phyloP scores from a whole-genome alignment of 345 rosid genomes.

The Rhodamnia argentea region DNA sequence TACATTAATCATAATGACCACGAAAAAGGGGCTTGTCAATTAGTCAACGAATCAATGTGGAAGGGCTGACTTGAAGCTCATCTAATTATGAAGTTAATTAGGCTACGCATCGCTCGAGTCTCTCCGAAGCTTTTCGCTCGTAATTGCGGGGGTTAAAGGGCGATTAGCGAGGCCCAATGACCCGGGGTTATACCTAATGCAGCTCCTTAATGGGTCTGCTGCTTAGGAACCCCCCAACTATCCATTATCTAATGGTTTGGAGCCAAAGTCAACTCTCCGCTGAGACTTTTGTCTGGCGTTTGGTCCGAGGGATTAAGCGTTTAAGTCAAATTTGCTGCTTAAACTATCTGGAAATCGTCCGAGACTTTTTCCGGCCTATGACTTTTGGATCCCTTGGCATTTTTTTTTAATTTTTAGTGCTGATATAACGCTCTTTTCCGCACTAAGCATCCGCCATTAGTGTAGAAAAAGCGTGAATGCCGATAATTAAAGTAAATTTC shows the following conservation, averaged over 20 bases:
- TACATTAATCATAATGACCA: neutral
- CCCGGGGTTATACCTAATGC: neutral
- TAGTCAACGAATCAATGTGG: neutral
- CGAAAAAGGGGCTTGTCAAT: neutral
- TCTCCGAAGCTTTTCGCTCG: accelerated
- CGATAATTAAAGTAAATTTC: neutral
- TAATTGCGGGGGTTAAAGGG: neutral
- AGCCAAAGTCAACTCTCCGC: neutral
- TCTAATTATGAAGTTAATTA: neutral
- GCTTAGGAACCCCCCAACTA: too few relatives aligned
- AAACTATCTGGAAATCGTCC: neutral
- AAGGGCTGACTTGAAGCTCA: neutral
- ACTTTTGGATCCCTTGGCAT: neutral
- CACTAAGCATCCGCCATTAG: neutral
- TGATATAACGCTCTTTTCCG: neutral
- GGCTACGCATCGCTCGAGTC: neutral
- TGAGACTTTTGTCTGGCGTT: neutral
- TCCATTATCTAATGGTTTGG: too few relatives aligned
- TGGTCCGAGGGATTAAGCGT: neutral
- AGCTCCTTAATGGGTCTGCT: too few relatives aligned
- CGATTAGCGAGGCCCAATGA: neutral
- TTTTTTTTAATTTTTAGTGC: neutral
- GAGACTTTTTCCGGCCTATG: neutral
- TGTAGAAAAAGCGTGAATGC: neutral
- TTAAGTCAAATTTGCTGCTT: neutral